A percentile compares a stretch with the other conserved stretches of the same genome.
Conservation (phyloP, 805 yeast species). For the Wickerhamomyces chaumierensis region DNA sequence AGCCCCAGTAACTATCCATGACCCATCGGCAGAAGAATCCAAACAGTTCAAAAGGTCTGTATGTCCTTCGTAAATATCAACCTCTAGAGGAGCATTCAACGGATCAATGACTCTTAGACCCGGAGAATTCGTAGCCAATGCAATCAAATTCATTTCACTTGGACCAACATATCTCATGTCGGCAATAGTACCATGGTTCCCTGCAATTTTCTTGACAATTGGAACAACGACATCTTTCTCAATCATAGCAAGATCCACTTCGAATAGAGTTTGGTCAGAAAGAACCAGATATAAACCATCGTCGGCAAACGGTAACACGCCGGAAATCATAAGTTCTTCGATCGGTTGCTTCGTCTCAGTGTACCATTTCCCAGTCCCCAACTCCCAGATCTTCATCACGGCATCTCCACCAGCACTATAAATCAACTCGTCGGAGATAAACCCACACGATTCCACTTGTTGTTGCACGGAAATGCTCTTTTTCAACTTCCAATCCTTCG, state of each 20-base stretch:
- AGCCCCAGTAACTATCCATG: conserved; percentile 86
- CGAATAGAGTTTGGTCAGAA: conserved; percentile 76
- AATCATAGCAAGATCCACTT: conserved; percentile 27
- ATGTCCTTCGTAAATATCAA: conserved; percentile 68
- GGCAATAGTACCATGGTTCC: conserved; percentile 92
- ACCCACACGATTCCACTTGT: conserved; percentile 63
- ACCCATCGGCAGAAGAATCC: conserved; percentile 70
- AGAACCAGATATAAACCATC: conserved; percentile 39
- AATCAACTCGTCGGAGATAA: conserved; percentile 60
- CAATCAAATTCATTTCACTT: conserved; percentile 38
- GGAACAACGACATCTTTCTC: conserved; percentile 26
- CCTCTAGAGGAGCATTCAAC: conserved; percentile 42
- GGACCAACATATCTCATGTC: conserved; percentile 77
- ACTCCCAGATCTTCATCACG: conserved; percentile 54
- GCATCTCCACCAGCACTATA: conserved; percentile 81
- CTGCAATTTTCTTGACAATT: conserved; percentile 53
- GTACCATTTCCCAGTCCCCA: conserved; percentile 40
- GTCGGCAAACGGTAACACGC: conserved; percentile 33
- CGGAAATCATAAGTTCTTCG: conserved; percentile 67
- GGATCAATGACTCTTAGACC: conserved; percentile 68
- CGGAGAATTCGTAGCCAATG: conserved; percentile 91
- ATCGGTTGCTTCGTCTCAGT: conserved; percentile 34
- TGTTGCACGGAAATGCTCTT: conserved; percentile 66
- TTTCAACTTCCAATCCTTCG: conserved; percentile 40
- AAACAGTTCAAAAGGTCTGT: conserved; percentile 72